Base-by-base conservation (phyloP, 2,329 filamentous ascomycete species). In the Exophiala xenobiotica region DNA sequence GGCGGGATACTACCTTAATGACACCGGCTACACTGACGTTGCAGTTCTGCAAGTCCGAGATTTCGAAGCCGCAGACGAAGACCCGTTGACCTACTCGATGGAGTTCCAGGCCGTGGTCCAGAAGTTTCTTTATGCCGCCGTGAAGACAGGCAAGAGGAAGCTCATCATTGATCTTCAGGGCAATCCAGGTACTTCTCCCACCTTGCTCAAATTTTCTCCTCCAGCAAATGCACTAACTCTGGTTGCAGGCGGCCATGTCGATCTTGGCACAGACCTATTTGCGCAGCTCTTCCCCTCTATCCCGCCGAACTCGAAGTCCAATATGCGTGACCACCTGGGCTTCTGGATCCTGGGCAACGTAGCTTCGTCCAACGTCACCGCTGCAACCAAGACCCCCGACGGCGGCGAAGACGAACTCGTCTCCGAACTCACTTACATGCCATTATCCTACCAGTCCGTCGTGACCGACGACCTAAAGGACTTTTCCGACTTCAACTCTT, bases 121-220 rank as follows among this genome's bases (percentile, higher is more conserved):
- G 29, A 54, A 60, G 6, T 77, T 83, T 58, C 69, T 84, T 12
- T 66, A 70, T 0, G 67, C 70, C 33, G 74, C 74, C 9, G 72
- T 74, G 35, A 49, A 64, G 1, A 69, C 70, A 1, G 72, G 74
- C 2, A 83, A 82, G 63, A 79, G 71, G n/a, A 83, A 80, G 63
- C 70, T 88, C 4, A 73, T 88, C 23, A 78, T 88, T 52, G 85
- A 88, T 56, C 62, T 87, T 5, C 75, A 78, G 3, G 74, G 70
- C 2, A 88, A 88, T 57, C 72, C 71, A 0, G 85, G 49, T 77
- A 29, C 22, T 40, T 46, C 11, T 35, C 31, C 20, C 37, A 16
- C 11, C 9, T 16, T 12, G n/a, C n/a, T 24, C 6, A 6, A n/a
- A n/a, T 8, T 27, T 20, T 33, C 16, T 35, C 16, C 31, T 45